phyloP scores from a whole-genome alignment of 2,329 filamentous ascomycete genomes.

The Colletotrichum sp. region DNA sequence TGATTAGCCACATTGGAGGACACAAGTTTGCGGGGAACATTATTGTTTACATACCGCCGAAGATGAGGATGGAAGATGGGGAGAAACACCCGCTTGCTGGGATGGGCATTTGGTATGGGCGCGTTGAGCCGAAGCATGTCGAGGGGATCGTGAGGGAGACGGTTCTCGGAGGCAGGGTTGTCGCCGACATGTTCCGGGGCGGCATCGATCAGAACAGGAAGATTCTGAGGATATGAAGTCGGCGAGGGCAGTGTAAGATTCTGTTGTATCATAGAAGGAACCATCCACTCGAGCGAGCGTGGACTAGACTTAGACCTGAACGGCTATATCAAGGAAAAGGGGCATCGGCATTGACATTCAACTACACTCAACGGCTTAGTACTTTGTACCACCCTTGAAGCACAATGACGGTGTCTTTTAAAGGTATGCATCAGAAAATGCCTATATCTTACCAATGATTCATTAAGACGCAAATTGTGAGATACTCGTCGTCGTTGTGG shows the following conservation, averaged over 20 bases:
- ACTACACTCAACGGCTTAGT: not conserved
- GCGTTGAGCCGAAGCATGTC: constrained; percentile 77
- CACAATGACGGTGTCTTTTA: not conserved
- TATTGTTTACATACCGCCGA: constrained; percentile 77
- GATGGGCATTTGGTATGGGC: constrained; percentile 81
- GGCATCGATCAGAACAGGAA: constrained; percentile 63
- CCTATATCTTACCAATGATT: not conserved
- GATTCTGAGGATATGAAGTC: constrained; percentile 49
- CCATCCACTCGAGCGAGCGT: not conserved
- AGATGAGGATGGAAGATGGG: constrained; percentile 41
- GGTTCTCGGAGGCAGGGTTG: constrained; percentile 68
- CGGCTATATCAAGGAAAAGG: not conserved
- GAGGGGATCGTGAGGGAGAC: constrained; percentile 79
- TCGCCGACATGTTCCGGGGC: constrained; percentile 75
- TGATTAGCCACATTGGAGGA: constrained; percentile 82
- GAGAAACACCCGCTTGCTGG: constrained; percentile 66
- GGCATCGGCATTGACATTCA: not conserved
- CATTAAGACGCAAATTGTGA: not conserved
- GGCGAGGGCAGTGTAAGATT: not conserved
- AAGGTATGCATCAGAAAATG: not conserved
- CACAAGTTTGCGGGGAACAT: constrained; percentile 89
- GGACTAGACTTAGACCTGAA: not conserved
- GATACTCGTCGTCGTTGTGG: not conserved
- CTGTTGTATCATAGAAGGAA: not conserved
- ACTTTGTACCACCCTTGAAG: not conserved